phyloP scores from a whole-genome alignment of 495 filamentous ascomycete species.

The Tuber aestivum region DNA sequence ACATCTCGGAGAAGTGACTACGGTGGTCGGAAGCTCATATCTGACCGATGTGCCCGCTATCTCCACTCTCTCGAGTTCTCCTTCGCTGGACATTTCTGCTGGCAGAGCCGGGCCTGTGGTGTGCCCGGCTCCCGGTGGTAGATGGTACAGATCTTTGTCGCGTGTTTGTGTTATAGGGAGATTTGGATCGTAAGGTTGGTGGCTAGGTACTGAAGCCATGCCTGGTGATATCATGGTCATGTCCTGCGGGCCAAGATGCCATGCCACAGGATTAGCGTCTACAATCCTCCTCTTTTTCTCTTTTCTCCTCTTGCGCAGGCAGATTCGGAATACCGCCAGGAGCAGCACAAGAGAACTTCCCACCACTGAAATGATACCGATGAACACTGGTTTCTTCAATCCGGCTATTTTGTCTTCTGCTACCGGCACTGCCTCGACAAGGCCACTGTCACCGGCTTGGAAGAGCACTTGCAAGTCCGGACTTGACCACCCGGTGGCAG shows the following conservation, averaged over 20 bases:
- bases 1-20: neutral
- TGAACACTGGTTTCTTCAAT: slow-evolving; percentile 2
- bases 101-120: neutral
- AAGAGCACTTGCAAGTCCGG: slow-evolving; percentile 1
- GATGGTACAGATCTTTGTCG: neutral
- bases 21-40: slow-evolving; percentile 8
- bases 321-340: neutral
- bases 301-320: neutral
- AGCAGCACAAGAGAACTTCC: neutral
- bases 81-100: neutral
- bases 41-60: slow-evolving; percentile 1
- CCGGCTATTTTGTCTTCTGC: neutral
- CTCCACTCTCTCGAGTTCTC: neutral
- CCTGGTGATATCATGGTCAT: too few relatives aligned
- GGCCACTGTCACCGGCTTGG: neutral
- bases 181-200: neutral
- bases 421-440: neutral
- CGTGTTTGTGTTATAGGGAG: neutral
- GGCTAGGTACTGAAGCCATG: too few relatives aligned
- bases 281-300: neutral
- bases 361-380: slow-evolving; percentile 5
- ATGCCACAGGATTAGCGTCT: neutral
- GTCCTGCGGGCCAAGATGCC: too few relatives aligned
- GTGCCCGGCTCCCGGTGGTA: neutral
- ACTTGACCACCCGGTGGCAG: neutral